Evolutionary conservation across 1,139 yeast species (phyloP).

Genomic region (Suhomyces ambrosiae): DNA sequence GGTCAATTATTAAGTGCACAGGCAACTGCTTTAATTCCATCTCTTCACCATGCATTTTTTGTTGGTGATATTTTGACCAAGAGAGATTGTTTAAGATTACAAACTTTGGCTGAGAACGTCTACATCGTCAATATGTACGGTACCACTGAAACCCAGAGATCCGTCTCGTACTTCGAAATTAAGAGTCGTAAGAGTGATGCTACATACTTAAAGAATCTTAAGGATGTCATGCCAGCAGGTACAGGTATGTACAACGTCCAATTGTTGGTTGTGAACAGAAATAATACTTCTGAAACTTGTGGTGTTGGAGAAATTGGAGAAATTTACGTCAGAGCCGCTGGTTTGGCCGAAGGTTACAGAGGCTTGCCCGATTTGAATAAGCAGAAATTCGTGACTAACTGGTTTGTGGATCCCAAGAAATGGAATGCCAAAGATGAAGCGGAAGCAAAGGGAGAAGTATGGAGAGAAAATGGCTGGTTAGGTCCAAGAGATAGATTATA

Average conservation of each 20-base stretch:
- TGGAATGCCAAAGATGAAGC: constrained; percentile 61
- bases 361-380: constrained; percentile 86
- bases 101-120: constrained; percentile 87
- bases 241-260: constrained; percentile 96
- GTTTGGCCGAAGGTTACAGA: constrained; percentile 94
- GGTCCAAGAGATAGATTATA: constrained; percentile 96
- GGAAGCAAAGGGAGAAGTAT: constrained; percentile 49
- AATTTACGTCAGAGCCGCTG: constrained; percentile 97
- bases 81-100: constrained; percentile 92
- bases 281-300: constrained; percentile 84
- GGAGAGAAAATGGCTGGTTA: constrained; percentile 81
- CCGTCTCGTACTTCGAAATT: constrained; percentile 92
- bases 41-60: constrained; percentile 93
- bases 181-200: constrained; percentile 72
- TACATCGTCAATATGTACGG: constrained; percentile 97
- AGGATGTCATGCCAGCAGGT: constrained; percentile 98
- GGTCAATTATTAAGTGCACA: constrained; percentile 96
- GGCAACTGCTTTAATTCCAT: constrained; percentile 86
- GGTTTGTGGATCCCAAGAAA: constrained; percentile 71
- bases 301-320: constrained; percentile 99
- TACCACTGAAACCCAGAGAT: constrained; percentile 97
- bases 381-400: constrained; percentile 83
- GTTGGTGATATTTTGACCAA: constrained; percentile 97
- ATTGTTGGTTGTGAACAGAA: constrained; percentile 86
- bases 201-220: constrained; percentile 74